A percentile compares a stretch with the other conserved stretches of the same genome.
phyloP scores from a whole-genome alignment of 179 eudicot species.

The Nepenthes alata region DNA sequence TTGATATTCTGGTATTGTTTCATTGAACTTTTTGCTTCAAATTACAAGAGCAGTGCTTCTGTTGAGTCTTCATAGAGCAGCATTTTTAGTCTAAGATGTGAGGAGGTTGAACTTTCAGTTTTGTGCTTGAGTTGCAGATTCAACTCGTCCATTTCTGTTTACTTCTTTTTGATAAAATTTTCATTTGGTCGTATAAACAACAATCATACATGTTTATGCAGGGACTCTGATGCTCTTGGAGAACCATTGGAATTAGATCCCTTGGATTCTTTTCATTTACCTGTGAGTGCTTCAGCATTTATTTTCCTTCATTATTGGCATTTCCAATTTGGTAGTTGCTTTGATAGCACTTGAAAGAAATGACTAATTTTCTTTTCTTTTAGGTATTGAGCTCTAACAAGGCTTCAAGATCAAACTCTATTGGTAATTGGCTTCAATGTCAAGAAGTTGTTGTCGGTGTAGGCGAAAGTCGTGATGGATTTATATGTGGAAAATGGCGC shows the following conservation, averaged over 20 bases:
- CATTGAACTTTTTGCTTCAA: too few species aligned
- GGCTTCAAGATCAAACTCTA: slow-evolving; percentile 34
- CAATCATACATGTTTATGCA: slow-evolving; percentile 25
- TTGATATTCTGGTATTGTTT: too few species aligned
- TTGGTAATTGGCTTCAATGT: slow-evolving; percentile 96
- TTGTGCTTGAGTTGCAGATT: too few species aligned
- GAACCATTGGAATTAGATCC: slow-evolving; percentile 39
- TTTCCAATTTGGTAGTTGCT: slow-evolving; percentile 2
- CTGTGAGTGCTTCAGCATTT: slow-evolving; percentile 31
- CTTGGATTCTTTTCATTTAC: slow-evolving; percentile 20
- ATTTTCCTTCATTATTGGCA: neutral
- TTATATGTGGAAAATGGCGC: slow-evolving; percentile 95
- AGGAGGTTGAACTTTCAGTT: too few species aligned
- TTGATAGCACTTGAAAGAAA: neutral
- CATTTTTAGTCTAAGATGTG: too few species aligned
- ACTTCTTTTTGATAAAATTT: neutral
- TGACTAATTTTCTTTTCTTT: slow-evolving; percentile 6
- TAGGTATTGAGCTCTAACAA: slow-evolving; percentile 34
- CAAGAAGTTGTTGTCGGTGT: slow-evolving; percentile 42
- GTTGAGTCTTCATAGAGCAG: too few species aligned
- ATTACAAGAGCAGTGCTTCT: too few species aligned
- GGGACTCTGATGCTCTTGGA: slow-evolving; percentile 28
- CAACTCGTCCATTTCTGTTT: neutral
- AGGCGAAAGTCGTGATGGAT: slow-evolving; percentile 56
- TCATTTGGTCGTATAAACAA: neutral